These are phyloP conservation scores for Picea glauca DNA, from an alignment of 75 land plant genomes.

Conservation along the genomic window DNA sequence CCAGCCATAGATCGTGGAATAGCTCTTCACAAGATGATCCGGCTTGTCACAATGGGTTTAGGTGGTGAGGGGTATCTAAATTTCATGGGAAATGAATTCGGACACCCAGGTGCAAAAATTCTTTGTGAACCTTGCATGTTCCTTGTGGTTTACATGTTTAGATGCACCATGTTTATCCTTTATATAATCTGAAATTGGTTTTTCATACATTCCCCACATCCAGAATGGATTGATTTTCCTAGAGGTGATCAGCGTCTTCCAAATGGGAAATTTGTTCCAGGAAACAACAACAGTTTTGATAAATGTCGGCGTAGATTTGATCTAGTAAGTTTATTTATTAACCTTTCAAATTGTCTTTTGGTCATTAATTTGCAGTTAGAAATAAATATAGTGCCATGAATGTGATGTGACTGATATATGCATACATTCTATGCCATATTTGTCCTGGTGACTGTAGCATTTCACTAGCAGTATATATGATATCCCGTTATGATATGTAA, in stretches of 20 bases:
- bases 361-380: neutral
- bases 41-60: conserved; percentile 86
- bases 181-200: neutral
- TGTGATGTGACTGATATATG: neutral
- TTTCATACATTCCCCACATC: neutral
- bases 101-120: conserved; percentile 73
- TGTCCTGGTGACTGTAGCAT: too few relatives aligned
- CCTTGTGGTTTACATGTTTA: neutral
- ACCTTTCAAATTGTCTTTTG: neutral
- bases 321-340: conserved; percentile 41
- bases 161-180: neutral
- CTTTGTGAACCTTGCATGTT: too few relatives aligned
- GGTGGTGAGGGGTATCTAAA: conserved; percentile 95
- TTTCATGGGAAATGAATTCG: conserved; percentile 99
- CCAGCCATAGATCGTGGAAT: conserved; percentile 87
- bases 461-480: neutral
- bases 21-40: conserved; percentile 94
- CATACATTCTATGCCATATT: neutral
- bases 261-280: conserved; percentile 59
- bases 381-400: neutral
- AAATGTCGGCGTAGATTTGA: conserved; percentile 92
- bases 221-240: conserved; percentile 98
- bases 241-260: conserved; percentile 79
- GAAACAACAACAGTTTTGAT: conserved; percentile 77
- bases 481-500: neutral